Base-by-base conservation (phyloP, 495 filamentous ascomycete genomes). In the Durotheca rogersii region DNA sequence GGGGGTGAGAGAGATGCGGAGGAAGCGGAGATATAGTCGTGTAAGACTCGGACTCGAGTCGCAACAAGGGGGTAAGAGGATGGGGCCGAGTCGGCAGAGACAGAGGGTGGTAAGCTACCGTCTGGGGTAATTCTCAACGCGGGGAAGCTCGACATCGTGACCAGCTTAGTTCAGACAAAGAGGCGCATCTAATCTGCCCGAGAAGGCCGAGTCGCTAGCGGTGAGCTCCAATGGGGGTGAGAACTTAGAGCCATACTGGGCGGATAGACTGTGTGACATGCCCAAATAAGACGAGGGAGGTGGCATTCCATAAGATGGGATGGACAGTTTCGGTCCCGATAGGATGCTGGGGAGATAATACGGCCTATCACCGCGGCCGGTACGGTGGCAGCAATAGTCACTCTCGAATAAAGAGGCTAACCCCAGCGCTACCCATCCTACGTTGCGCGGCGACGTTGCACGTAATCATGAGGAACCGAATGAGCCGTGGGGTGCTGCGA, bases 121-220 rank as follows among this genome's bases (percentile, higher is more conserved):
- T 10, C 23, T 41, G 30, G 47, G 42, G 47, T 43, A 43, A 27
- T 19, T 21, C 46, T 42, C 25, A 57, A 51, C 53, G 53, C 47
- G 53, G 53, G 48, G 55, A 45, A 7, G 11, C 27, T 48, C 43
- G 34, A 47, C 42, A 51, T 58, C 50, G 49, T 58, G 55, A 58
- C 55, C 45, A n/a, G n/a, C n/a, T n/a, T n/a, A n/a, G n/a, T n/a
- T n/a, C n/a, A 41, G 30, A 35, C 42, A n/a, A 56, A 49, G 44
- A 53, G 49, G 32, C 25, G 30, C 12, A 29, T 10, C 7, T 27
- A 9, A 12, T 47, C 40, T 14, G 11, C 14, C 34, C 41, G 23
- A 31, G 29, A n/a, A 19, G 12, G n/a, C 21, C 31, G n/a, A 40
- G 43, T 43, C 43, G 44, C 48, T 38, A 38, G 48, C 32, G 10